Evolutionary conservation across 495 filamentous ascomycete species (phyloP), one percentile per base, ranked within the genome.

Genomic region (Hapsidospora chrysogenum): DNA sequence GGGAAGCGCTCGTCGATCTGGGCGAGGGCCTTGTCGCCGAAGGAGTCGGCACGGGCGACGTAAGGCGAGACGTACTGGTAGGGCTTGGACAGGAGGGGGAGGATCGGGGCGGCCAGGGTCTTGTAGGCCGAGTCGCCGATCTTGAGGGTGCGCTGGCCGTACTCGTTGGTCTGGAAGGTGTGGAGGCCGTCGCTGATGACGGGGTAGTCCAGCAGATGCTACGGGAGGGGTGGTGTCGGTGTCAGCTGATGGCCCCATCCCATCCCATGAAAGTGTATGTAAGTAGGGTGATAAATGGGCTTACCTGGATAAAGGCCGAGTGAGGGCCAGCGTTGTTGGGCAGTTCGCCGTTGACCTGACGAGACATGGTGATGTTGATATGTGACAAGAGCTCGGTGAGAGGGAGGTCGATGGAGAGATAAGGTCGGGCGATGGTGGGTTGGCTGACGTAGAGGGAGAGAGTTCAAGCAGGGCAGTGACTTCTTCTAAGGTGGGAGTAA

Each of bases 181-280:
- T 61, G 51, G 58, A 94, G 74, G 47, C 72, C 62, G 54, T 92
- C 85, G 46, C 72, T 75, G 51, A 96, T 69, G 35, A 89, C 58
- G 8, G 89, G 89, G 61, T 92, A 94, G 41, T 74, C 77, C 26
- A 69, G 67, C 41, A 96, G 68, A 51, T 96, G 87, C 79, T 92
- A 48, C 27, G 21, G 31, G 29, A 29, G 22, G 16, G 4, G 43
- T 39, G 38, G 44, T 16, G 17, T 9, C 22, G 16, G 4, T 15
- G 14, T 13, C 29, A 23, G 25, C 8, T n/a, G 30, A 10, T 25
- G 19, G 7, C n/a, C 14, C 26, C 25, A 22, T 16, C 26, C 29
- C 3, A 31, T 18, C 22, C 35, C 26, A 40, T 15, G 39, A 33
- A 10, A n/a, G 19, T 14, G 2, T 1, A 39, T 29, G 38, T 36